Percentiles rank a stretch among this genome's conserved stretches.
Conservation (phyloP, 2,329 filamentous ascomycete species). For the Aspergillus candidus region DNA sequence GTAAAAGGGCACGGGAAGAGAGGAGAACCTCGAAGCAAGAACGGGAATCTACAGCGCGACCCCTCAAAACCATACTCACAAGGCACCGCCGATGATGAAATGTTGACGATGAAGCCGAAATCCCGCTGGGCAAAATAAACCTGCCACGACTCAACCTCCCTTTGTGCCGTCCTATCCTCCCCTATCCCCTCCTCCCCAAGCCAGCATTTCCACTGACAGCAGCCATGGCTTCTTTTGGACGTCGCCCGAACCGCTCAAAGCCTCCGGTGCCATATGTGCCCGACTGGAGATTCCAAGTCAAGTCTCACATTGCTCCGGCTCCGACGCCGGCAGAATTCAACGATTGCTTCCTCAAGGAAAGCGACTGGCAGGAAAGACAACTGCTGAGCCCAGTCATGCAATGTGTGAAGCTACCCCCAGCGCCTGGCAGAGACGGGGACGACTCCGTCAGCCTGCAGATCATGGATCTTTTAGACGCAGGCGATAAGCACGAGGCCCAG, state of each 20-base stretch:
- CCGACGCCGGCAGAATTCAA: conserved; percentile 11
- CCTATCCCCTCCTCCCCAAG: too few species aligned
- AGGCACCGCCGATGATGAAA: too few species aligned
- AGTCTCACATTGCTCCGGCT: conserved; percentile 12
- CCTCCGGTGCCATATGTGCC: conserved; percentile 12
- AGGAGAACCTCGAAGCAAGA: too few species aligned
- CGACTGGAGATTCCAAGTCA: conserved; percentile 15
- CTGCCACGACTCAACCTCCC: too few species aligned
- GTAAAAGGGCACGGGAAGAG: too few species aligned
- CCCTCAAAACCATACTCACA: too few species aligned
- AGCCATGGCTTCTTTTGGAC: conserved; percentile 4
- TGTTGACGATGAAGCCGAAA: too few species aligned
- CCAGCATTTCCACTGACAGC: background rate
- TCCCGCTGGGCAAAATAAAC: too few species aligned
- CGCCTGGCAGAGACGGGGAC: conserved; percentile 10
- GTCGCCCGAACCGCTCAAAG: conserved; percentile 6
- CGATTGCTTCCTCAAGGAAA: conserved; percentile 9
- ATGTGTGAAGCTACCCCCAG: conserved; percentile 15
- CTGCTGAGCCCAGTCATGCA: conserved; percentile 10
- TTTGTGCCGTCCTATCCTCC: too few species aligned
- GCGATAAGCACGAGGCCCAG: conserved; percentile 15
- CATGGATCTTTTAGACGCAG: conserved; percentile 11
- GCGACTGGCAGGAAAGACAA: conserved; percentile 12
- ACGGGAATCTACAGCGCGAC: too few species aligned
- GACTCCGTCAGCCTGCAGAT: conserved; percentile 13